Evolutionary conservation across 2,329 filamentous ascomycete genomes (phyloP).

Genomic region (Huntiella moniliformis): DNA sequence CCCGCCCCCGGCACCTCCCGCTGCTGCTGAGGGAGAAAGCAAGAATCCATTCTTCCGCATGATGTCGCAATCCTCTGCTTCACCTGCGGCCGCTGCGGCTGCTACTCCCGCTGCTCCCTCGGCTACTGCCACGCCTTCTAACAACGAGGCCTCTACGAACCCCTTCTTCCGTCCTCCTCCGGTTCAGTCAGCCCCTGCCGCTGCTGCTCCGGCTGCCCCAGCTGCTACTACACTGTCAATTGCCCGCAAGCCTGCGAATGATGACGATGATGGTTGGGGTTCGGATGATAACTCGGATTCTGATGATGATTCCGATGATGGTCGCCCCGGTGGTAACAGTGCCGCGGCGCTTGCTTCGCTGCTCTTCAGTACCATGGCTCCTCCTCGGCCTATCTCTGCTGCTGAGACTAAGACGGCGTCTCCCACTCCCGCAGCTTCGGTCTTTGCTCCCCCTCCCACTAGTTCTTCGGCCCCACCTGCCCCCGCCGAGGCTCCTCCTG

Average conservation of each 20-base stretch:
- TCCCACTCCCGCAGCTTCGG: constrained; percentile 18
- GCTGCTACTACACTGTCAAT: constrained; percentile 28
- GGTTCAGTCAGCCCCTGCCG: constrained; percentile 19
- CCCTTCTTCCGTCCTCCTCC: constrained; percentile 49
- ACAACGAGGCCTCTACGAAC: constrained; percentile 57
- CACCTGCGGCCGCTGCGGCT: constrained; percentile 16
- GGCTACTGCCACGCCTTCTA: constrained; percentile 22
- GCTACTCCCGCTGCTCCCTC: constrained; percentile 26
- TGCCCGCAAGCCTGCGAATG: constrained; percentile 42
- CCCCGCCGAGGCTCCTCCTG: constrained; percentile 20
- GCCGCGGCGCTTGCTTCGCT: constrained; percentile 89
- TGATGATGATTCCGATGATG: constrained; percentile 58
- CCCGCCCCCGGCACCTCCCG: constrained; percentile 30
- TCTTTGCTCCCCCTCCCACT: constrained; percentile 20
- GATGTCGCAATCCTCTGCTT: constrained; percentile 46
- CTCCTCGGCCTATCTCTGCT: constrained; percentile 71
- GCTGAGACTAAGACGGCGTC: constrained; percentile 48
- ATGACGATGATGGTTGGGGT: constrained; percentile 68
- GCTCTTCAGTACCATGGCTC: constrained; percentile 91
- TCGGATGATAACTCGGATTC: constrained; percentile 44
- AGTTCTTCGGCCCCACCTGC: constrained; percentile 24
- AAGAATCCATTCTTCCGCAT: constrained; percentile 93
- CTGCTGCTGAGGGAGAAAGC: constrained; percentile 50
- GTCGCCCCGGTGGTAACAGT: constrained; percentile 58
- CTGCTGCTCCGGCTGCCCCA: constrained; percentile 24